Conservation (phyloP, 176 grass and related monocot species). For the Oryza meyeriana region DNA sequence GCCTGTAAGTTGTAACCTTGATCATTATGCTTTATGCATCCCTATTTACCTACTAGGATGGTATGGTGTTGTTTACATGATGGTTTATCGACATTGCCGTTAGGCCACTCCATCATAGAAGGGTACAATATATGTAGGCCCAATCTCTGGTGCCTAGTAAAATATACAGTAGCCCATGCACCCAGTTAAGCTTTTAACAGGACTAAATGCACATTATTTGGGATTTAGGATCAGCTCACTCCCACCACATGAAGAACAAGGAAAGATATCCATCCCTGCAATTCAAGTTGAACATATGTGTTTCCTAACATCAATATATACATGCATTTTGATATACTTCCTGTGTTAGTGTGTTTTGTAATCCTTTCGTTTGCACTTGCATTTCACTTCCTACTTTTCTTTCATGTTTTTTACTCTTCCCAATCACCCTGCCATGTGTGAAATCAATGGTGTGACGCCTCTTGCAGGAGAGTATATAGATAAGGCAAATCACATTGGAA, state of each 20-base stretch:
- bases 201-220: not conserved
- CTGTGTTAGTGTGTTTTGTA: not conserved
- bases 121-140: not conserved
- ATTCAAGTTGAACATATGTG: not conserved
- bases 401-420: not conserved
- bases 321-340: not conserved
- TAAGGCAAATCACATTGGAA: not conserved
- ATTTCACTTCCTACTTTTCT: not conserved
- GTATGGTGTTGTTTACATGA: slow-evolving; percentile 23
- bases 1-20: slow-evolving; percentile 35
- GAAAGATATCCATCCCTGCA: not conserved
- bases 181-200: slow-evolving; percentile 1
- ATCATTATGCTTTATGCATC: slow-evolving; percentile 27
- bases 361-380: not conserved
- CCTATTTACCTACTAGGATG: slow-evolving; percentile 26
- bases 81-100: not conserved
- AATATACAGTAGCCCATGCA: not conserved
- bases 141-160: slow-evolving; percentile 6
- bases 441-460: not conserved
- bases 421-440: not conserved
- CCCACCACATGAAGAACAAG: not conserved
- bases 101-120: not conserved
- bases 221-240: not conserved
- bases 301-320: not conserved
- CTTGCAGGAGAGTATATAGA: not conserved